Evolutionary conservation across 2,329 filamentous ascomycete species (phyloP).

Genomic region (Beauveria sp.): DNA sequence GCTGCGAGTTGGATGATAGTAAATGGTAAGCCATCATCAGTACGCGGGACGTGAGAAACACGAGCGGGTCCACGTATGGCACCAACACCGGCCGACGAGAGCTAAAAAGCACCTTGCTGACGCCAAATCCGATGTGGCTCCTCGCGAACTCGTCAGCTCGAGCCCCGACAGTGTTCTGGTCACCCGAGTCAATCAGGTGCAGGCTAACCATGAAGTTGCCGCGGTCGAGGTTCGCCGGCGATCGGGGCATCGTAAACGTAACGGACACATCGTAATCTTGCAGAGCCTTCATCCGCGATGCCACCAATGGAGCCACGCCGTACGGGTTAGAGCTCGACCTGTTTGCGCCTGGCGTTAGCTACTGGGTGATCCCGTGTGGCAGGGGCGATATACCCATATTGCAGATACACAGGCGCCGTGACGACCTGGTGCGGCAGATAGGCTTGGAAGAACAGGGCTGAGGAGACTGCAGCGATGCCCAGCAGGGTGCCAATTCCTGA

Average conservation of each 20-base stretch:
- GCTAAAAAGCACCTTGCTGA: conserved; percentile 42
- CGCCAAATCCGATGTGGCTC: conserved; percentile 29
- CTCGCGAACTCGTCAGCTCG: conserved; percentile 24
- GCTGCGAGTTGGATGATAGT: conserved; percentile 56
- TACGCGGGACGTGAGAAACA: conserved; percentile 53
- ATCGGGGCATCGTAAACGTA: conserved; percentile 68
- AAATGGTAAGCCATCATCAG: conserved; percentile 63
- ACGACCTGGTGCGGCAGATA: conserved; percentile 50
- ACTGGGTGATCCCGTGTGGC: not conserved
- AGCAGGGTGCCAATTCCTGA: conserved; percentile 37
- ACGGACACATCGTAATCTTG: conserved; percentile 84
- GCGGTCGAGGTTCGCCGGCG: conserved; percentile 62
- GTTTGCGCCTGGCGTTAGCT: conserved; percentile 3
- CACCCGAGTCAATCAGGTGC: conserved; percentile 50
- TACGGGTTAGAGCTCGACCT: conserved; percentile 47
- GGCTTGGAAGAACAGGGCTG: conserved; percentile 47
- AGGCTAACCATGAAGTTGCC: conserved; percentile 96
- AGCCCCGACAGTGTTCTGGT: conserved; percentile 17
- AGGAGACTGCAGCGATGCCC: conserved; percentile 39
- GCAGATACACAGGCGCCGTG: conserved; percentile 45
- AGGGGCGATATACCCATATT: conserved; percentile 44
- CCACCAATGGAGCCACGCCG: conserved; percentile 39
- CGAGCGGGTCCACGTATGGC: conserved; percentile 66
- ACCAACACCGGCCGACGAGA: conserved; percentile 71
- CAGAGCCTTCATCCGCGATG: conserved; percentile 51